Evolutionary conservation across 805 yeast genomes (phyloP), one percentile per base, ranked within the genome.

Genomic region (Torulaspora maleeae): DNA sequence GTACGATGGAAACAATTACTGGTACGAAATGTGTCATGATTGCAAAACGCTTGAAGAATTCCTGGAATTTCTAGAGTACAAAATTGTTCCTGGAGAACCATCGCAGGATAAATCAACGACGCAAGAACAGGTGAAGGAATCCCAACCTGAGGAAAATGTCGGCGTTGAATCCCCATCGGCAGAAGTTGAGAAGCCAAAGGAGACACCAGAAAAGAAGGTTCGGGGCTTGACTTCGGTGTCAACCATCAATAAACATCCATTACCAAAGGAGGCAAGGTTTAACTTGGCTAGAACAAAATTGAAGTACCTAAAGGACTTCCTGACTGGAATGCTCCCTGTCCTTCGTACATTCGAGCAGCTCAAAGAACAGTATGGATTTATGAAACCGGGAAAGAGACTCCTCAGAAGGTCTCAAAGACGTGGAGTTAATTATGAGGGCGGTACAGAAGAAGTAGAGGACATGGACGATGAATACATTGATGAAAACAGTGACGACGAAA

Each of bases 311-410:
- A 53, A 48, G 33, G 55, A 56, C 1, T 60, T 51, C 27, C 39
- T 62, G 27, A 25, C 45, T 7, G 52, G 52, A n/a, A 38, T 61
- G 41, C 49, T 49, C 15, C 47, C 48, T 36, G 68, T 88, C 24
- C 71, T 87, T 52, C 53, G 67, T n/a, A 86, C 80, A 56, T 86
- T 72, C 61, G 87, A 82, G 65, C 70, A 73, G 48, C 71, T 88
- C 57, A 77, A 76, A 60, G 80, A 84, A 10, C 76, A 72, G 48
- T 87, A 85, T 67, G 54, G 55, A 13, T 62, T 55, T 33, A 52
- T 61, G 52, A 47, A 53, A 27, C 56, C 60, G 10, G 58, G 61
- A 12, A 56, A 52, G 19, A 53, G 68, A 38, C 55, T 57, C 27
- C 38, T 63, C 39, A 60, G 68, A 47, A 59, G 59, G 27, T 48